Conservation (phyloP, 345 rosid genomes). For the Streptanthus diversifolius region DNA sequence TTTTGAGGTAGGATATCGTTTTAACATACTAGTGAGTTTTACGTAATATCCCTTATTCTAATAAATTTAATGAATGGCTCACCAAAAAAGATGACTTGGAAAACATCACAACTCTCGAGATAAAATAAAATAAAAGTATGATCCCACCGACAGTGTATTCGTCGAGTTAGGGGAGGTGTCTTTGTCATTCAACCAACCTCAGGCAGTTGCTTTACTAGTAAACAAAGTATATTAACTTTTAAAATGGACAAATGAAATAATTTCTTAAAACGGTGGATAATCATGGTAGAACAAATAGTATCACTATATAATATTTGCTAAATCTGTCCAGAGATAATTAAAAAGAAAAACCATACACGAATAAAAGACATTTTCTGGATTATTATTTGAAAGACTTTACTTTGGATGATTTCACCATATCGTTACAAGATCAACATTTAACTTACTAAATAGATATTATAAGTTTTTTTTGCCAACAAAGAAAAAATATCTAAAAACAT, state of each 20-base stretch:
- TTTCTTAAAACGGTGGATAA: background rate
- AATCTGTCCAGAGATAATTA: background rate
- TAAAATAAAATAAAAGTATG: background rate
- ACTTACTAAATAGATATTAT: background rate
- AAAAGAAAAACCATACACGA: background rate
- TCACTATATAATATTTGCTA: background rate
- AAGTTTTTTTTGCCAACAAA: background rate
- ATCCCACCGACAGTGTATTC: slow-evolving; percentile 31
- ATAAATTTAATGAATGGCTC: background rate
- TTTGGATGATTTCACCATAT: background rate
- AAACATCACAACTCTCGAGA: background rate
- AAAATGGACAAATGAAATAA: background rate
- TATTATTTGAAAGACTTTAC: background rate
- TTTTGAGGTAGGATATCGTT: too few species aligned
- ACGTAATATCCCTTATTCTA: background rate
- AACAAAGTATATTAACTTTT: slow-evolving; percentile 4
- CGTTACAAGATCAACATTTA: background rate
- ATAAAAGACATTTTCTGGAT: background rate
- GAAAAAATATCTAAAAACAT: too few species aligned
- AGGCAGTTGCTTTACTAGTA: slow-evolving; percentile 12
- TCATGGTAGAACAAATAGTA: background rate
- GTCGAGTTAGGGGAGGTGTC: slow-evolving; percentile 25
- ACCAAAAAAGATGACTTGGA: slow-evolving; percentile 16
- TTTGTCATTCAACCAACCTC: slow-evolving; percentile 21
- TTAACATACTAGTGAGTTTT: background rate